A percentile compares a stretch with the other conserved stretches of the same genome.
phyloP scores from a whole-genome alignment of 2,329 filamentous ascomycete genomes.

The Aspergillus versicolor region DNA sequence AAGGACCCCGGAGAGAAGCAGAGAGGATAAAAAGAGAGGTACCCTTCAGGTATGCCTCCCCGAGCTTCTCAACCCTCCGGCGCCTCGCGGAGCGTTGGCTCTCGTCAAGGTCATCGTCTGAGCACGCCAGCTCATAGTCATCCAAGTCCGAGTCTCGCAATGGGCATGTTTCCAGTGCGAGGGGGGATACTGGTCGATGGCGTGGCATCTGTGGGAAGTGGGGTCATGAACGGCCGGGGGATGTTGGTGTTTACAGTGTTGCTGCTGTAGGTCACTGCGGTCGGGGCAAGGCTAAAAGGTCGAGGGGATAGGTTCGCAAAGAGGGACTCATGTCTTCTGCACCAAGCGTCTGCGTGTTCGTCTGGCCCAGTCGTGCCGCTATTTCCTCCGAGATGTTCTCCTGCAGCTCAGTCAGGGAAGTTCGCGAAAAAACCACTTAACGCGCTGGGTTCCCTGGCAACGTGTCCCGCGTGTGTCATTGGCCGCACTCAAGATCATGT shows the following conservation, averaged over 20 bases:
- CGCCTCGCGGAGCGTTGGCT: constrained; percentile 35
- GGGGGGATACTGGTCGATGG: constrained; percentile 32
- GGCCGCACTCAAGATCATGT: not conserved
- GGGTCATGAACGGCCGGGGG: constrained; percentile 10
- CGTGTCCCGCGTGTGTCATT: constrained; percentile 8
- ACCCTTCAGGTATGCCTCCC: constrained; percentile 43
- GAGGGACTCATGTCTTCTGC: constrained; percentile 20
- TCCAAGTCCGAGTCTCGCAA: constrained; percentile 26
- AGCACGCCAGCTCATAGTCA: constrained; percentile 30
- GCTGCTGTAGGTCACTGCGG: constrained; percentile 24
- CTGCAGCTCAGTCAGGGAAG: not conserved
- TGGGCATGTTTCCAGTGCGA: constrained; percentile 36
- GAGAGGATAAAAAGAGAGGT: constrained; percentile 46
- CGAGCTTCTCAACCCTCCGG: constrained; percentile 44
- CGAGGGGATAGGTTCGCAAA: not conserved
- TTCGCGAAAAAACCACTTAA: constrained; percentile 24
- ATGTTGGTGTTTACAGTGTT: constrained; percentile 13
- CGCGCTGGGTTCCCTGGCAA: constrained; percentile 21
- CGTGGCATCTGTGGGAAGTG: constrained; percentile 31
- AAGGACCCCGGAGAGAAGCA: constrained; percentile 46
- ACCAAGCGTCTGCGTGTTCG: not conserved
- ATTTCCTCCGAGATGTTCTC: not conserved
- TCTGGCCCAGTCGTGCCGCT: not conserved
- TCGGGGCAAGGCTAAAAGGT: constrained; percentile 19
- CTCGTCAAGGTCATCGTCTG: constrained; percentile 41